These are phyloP conservation scores for Petrea volubilis DNA, from an alignment of 257 asterid species.

Conservation along the genomic window DNA sequence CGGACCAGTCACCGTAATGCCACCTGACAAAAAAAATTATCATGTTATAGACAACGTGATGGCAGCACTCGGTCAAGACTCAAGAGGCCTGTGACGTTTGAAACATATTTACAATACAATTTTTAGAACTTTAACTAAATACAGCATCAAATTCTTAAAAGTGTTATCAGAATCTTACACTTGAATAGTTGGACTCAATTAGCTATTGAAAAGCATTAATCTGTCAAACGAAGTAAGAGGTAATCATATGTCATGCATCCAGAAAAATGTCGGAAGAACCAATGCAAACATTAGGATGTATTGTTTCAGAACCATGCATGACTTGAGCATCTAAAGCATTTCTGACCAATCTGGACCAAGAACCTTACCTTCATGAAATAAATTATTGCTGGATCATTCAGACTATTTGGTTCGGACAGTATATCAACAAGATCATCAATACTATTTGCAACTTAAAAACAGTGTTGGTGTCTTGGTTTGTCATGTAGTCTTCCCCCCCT, in stretches of 20 bases:
- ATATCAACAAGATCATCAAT: not conserved
- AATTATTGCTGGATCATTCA: not conserved
- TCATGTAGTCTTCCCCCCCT: too few relatives aligned
- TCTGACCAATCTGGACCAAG: not conserved
- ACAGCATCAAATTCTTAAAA: not conserved
- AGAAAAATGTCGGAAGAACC: not conserved
- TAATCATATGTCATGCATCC: not conserved
- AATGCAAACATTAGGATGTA: not conserved
- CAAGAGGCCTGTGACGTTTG: not conserved
- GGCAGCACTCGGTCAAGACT: not conserved
- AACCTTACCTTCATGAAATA: not conserved
- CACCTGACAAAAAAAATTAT: not conserved
- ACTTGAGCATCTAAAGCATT: not conserved
- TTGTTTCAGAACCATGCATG: not conserved
- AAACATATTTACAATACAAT: not conserved
- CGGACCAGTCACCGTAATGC: not conserved
- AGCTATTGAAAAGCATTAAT: too few relatives aligned
- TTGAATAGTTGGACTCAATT: too few relatives aligned
- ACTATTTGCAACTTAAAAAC: too few relatives aligned
- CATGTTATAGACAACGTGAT: not conserved
- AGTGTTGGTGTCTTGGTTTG: too few relatives aligned
- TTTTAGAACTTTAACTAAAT: not conserved
- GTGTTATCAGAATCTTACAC: not conserved
- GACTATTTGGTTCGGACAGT: not conserved
- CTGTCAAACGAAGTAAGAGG: not conserved